Conservation (phyloP, 139 green algal species). For the Monoraphidium neglectum region DNA sequence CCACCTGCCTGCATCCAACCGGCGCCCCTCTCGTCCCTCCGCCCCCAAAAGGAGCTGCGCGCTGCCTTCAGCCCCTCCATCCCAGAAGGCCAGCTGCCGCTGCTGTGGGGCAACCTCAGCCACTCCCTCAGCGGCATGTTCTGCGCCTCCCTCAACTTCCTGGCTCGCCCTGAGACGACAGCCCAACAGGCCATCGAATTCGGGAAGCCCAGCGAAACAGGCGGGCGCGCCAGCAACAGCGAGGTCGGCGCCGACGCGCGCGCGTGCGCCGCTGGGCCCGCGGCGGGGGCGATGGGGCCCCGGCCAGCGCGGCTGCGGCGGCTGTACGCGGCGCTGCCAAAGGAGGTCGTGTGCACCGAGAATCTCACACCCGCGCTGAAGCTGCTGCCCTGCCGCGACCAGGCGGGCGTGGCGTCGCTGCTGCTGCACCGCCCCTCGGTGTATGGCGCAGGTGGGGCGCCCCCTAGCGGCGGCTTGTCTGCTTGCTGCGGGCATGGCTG, state of each 20-base stretch:
- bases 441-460: slow-evolving; percentile 51
- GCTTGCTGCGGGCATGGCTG: neutral
- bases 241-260: neutral
- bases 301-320: neutral
- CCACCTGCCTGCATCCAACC: neutral
- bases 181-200: neutral
- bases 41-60: slow-evolving; percentile 8
- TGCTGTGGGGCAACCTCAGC: slow-evolving; percentile 51
- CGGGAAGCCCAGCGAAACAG: neutral
- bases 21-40: no score
- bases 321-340: slow-evolving; percentile 68
- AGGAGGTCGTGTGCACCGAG: slow-evolving; percentile 87
- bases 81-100: neutral
- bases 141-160: slow-evolving; percentile 60
- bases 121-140: slow-evolving; percentile 64
- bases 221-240: neutral
- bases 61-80: neutral
- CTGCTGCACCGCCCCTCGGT: slow-evolving; percentile 48
- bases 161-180: slow-evolving; percentile 22
- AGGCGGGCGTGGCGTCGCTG: slow-evolving; percentile 59
- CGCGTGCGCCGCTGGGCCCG: neutral
- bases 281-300: neutral
- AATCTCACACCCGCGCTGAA: slow-evolving; percentile 92
- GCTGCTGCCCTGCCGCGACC: slow-evolving; percentile 83
- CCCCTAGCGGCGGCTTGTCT: no score